phyloP scores from a whole-genome alignment of 805 yeast species.

The Kodamaea hsintzibuensis region DNA sequence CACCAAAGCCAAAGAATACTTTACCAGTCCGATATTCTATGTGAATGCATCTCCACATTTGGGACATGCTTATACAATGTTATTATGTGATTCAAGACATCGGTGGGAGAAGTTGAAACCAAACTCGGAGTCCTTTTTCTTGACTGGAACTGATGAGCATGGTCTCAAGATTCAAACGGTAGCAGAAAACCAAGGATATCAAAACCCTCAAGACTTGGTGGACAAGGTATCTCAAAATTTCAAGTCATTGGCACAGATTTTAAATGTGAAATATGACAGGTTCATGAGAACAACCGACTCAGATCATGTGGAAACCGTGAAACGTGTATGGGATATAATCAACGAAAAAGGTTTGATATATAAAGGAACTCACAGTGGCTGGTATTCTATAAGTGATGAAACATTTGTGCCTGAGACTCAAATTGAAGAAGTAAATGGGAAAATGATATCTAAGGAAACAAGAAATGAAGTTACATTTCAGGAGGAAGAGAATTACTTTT shows the following conservation, averaged over 20 bases:
- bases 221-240: conserved; percentile 69
- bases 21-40: conserved; percentile 93
- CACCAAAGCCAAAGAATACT: conserved; percentile 12
- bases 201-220: conserved; percentile 65
- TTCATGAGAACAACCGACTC: conserved; percentile 89
- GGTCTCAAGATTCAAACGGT: conserved; percentile 93
- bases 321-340: conserved; percentile 67
- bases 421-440: conserved; percentile 43
- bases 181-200: conserved; percentile 49
- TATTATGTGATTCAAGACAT: conserved; percentile 73
- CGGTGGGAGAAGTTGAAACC: conserved; percentile 64
- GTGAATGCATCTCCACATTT: conserved; percentile 94
- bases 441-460: conserved; percentile 61
- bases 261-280: conserved; percentile 63
- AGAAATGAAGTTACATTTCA: conserved; percentile 74
- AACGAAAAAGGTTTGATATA: conserved; percentile 65
- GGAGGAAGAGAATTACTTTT: conserved; percentile 84
- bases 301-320: conserved; percentile 71
- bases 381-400: conserved; percentile 95
- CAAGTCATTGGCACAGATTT: conserved; percentile 56
- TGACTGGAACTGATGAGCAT: conserved; percentile 97
- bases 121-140: conserved; percentile 44
- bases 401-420: conserved; percentile 88
- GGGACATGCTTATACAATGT: conserved; percentile 89
- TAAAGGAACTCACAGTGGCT: conserved; percentile 83